Percentiles rank a stretch among this genome's conserved stretches.
Conservation (phyloP, 805 yeast genomes). For the Groenewaldozyma tartarivorans region DNA sequence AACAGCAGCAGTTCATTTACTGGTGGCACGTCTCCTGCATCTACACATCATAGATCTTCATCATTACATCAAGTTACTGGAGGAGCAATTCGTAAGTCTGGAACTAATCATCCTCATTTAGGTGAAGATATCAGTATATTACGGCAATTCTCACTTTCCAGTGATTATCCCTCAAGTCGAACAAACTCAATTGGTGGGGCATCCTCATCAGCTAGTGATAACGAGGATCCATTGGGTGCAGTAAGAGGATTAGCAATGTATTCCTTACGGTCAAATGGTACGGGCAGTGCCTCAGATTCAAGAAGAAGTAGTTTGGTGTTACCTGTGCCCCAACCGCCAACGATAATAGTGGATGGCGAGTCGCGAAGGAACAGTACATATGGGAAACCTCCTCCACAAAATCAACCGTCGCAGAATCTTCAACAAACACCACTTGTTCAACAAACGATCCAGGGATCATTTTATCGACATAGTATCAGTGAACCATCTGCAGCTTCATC, state of each 20-base stretch:
- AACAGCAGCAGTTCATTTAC: slow-evolving; percentile 2
- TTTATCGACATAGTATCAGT: neutral
- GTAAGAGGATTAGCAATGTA: neutral
- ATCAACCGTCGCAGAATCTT: neutral
- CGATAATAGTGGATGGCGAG: neutral
- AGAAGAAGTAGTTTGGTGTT: neutral
- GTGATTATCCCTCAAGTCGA: slow-evolving; percentile 7
- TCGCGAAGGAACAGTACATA: neutral
- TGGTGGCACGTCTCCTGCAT: neutral
- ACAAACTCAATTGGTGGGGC: slow-evolving; percentile 20
- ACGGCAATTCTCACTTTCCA: slow-evolving; percentile 15
- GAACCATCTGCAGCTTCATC: slow-evolving; percentile 4
- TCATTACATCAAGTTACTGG: slow-evolving; percentile 10
- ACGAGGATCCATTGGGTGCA: slow-evolving; percentile 19
- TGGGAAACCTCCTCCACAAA: neutral
- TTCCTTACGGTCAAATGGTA: neutral
- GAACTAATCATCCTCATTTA: slow-evolving; percentile 1
- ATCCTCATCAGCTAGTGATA: slow-evolving; percentile 19
- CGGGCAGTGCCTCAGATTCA: neutral
- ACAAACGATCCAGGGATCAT: neutral
- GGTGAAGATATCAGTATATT: slow-evolving; percentile 9
- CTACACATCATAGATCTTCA: slow-evolving; percentile 9
- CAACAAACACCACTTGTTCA: neutral
- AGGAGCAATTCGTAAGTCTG: neutral
- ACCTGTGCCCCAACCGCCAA: neutral